Conservation (phyloP, 345 rosid genomes). For the Eucalyptus pumila region DNA sequence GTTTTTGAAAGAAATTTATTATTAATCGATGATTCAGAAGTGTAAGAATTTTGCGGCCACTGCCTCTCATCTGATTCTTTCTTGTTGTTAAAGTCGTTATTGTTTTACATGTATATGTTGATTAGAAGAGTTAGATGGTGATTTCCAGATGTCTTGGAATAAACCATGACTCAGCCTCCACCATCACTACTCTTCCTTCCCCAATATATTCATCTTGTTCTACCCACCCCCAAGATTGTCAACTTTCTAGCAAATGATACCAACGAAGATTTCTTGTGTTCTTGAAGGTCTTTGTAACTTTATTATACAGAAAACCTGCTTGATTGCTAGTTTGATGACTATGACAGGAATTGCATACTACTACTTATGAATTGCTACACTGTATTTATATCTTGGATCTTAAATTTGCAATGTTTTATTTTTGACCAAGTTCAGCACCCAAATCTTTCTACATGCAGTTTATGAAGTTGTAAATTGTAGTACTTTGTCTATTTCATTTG, state of each 20-base stretch:
- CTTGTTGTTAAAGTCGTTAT: background rate
- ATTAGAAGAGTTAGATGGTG: background rate
- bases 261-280: background rate
- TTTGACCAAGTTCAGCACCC: background rate
- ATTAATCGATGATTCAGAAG: background rate
- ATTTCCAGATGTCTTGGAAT: background rate
- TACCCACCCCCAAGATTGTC: background rate
- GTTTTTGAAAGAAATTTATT: background rate
- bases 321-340: background rate
- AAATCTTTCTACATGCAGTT: background rate
- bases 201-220: background rate
- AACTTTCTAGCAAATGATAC: background rate
- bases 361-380: background rate
- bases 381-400: background rate
- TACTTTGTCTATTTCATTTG: background rate
- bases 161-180: background rate
- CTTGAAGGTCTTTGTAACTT: background rate
- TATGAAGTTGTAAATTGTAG: background rate
- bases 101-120: background rate
- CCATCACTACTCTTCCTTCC: background rate
- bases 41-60: background rate
- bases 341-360: background rate
- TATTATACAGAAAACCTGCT: background rate
- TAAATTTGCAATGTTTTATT: background rate
- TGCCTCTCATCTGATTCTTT: background rate